These are phyloP conservation scores for Fonsecaea monophora DNA, from an alignment of 2,329 filamentous ascomycete species.

Conservation along the genomic window DNA sequence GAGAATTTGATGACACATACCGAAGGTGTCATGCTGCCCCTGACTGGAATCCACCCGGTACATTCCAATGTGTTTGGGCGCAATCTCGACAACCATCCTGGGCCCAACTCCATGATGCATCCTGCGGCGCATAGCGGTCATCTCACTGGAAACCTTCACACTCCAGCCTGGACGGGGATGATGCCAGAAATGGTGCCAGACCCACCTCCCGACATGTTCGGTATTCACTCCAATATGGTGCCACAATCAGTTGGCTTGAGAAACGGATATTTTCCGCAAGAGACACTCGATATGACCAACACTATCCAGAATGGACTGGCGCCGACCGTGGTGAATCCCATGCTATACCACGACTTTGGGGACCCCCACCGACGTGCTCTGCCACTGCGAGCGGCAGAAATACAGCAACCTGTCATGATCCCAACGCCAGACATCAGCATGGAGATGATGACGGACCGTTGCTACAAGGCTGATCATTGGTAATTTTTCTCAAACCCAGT, in stretches of 20 bases:
- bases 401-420: conserved; percentile 14
- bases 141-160: conserved; percentile 4
- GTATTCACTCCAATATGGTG: conserved; percentile 19
- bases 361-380: conserved; percentile 16
- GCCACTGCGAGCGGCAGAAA: conserved; percentile 16
- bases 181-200: conserved; percentile 28
- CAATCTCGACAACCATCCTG: conserved; percentile 12
- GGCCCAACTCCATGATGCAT: conserved; percentile 23
- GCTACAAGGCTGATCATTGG: conserved; percentile 7
- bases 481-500: background rate
- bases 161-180: conserved; percentile 26
- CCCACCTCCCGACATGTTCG: conserved; percentile 29
- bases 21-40: conserved; percentile 10
- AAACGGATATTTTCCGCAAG: conserved; percentile 20
- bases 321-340: conserved; percentile 21
- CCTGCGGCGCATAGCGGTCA: conserved; percentile 14
- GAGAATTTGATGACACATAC: conserved; percentile 1
- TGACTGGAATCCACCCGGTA: conserved; percentile 17
- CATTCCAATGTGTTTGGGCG: conserved; percentile 15
- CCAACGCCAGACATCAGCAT: conserved; percentile 20
- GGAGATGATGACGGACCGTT: conserved; percentile 21
- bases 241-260: conserved; percentile 16
- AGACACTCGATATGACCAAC: conserved; percentile 21
- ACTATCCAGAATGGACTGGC: conserved; percentile 15
- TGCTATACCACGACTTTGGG: conserved; percentile 27